phyloP scores from a whole-genome alignment of 2,329 filamentous ascomycete genomes.

The Talaromyces pinophilus region DNA sequence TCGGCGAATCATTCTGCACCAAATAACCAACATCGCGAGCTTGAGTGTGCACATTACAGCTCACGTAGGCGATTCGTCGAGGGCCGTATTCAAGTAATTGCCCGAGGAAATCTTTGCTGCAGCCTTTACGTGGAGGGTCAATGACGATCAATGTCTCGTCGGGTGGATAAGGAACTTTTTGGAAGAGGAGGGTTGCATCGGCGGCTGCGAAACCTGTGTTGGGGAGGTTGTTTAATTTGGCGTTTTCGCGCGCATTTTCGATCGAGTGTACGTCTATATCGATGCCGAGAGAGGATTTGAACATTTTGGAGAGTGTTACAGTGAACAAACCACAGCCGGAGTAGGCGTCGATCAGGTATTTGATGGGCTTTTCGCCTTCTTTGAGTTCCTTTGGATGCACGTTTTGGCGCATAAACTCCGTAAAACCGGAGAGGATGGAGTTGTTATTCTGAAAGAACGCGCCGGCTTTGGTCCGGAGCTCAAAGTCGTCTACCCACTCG shows the following conservation, averaged over 20 bases:
- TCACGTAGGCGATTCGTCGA: conserved; percentile 83
- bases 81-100: conserved; percentile 81
- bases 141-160: conserved; percentile 91
- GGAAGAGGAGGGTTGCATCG: conserved; percentile 82
- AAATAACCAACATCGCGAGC: conserved; percentile 87
- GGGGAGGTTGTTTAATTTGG: conserved; percentile 70
- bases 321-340: conserved; percentile 97
- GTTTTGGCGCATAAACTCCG: conserved; percentile 78
- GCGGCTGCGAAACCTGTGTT: conserved; percentile 85
- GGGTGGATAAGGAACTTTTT: conserved; percentile 69
- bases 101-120: conserved; percentile 77
- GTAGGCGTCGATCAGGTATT: conserved; percentile 95
- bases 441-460: conserved; percentile 99
- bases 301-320: conserved; percentile 82
- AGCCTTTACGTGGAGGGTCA: conserved; percentile 95
- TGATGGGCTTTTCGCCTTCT: conserved; percentile 55
- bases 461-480: conserved; percentile 88
- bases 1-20: conserved; percentile 62
- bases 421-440: conserved; percentile 86
- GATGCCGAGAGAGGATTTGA: conserved; percentile 79
- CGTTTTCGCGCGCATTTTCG: conserved; percentile 75
- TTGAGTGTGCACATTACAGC: conserved; percentile 97
- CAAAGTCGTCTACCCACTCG: conserved; percentile 82
- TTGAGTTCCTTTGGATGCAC: conserved; percentile 59
- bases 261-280: conserved; percentile 84